phyloP scores from a whole-genome alignment of 2,329 filamentous ascomycete species.

The Hypoxylon rubiginosum region DNA sequence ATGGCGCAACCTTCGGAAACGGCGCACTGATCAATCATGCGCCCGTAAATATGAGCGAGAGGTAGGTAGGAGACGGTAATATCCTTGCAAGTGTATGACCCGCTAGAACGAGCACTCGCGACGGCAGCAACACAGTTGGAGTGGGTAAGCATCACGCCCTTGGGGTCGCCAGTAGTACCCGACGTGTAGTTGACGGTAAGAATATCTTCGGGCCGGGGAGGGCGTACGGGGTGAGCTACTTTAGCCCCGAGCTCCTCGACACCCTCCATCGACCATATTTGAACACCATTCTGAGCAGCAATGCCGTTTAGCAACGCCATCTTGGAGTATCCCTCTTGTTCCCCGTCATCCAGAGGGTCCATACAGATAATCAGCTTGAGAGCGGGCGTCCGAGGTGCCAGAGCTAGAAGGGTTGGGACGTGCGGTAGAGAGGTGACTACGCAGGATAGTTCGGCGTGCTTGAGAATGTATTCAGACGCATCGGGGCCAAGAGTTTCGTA shows the following conservation, averaged over 20 bases:
- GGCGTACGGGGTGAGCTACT: slow-evolving; percentile 76
- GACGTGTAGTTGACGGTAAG: slow-evolving; percentile 94
- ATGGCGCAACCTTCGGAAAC: slow-evolving; percentile 80
- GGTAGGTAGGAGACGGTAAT: slow-evolving; percentile 88
- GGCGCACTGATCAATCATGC: slow-evolving; percentile 82
- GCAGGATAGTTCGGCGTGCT: slow-evolving; percentile 82
- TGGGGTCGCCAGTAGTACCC: slow-evolving; percentile 85
- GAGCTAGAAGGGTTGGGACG: slow-evolving; percentile 83
- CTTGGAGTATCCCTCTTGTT: slow-evolving; percentile 83
- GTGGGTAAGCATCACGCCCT: slow-evolving; percentile 88
- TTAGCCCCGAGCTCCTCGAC: slow-evolving; percentile 85
- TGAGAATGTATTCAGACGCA: slow-evolving; percentile 94
- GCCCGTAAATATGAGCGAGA: slow-evolving; percentile 92
- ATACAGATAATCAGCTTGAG: slow-evolving; percentile 91
- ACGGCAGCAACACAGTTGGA: slow-evolving; percentile 82
- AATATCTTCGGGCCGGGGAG: slow-evolving; percentile 80
- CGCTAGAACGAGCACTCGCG: slow-evolving; percentile 69
- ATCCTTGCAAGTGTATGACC: slow-evolving; percentile 66
- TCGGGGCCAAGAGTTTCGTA: slow-evolving; percentile 97
- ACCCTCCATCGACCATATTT: slow-evolving; percentile 82
- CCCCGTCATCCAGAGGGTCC: slow-evolving; percentile 85
- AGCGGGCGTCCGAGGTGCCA: slow-evolving; percentile 79
- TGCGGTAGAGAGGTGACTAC: slow-evolving; percentile 85
- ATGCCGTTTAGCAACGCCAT: slow-evolving; percentile 80
- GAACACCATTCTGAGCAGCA: slow-evolving; percentile 79